phyloP scores from a whole-genome alignment of 2,329 filamentous ascomycete species.

The Epichloe brachyelytri region DNA sequence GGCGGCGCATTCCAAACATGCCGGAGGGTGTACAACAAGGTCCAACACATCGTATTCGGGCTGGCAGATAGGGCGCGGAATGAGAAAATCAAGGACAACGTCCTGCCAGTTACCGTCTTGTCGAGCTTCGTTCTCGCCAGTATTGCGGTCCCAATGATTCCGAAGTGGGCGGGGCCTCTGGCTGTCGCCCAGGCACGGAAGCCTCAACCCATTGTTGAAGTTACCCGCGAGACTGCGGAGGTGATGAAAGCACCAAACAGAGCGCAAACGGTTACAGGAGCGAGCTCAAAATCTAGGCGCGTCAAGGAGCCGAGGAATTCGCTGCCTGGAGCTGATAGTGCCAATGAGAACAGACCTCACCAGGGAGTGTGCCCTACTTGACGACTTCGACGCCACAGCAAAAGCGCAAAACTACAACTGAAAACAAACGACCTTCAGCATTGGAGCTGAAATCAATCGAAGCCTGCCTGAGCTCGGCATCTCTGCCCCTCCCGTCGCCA shows the following conservation, averaged over 20 bases:
- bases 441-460: constrained; percentile 43
- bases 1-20: constrained; percentile 71
- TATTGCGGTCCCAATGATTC: constrained; percentile 60
- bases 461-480: constrained; percentile 54
- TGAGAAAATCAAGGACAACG: constrained; percentile 72
- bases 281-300: constrained; percentile 37
- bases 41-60: constrained; percentile 78
- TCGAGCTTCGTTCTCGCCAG: constrained; percentile 70
- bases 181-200: constrained; percentile 73
- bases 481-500: constrained; percentile 50
- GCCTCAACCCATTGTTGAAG: constrained; percentile 36
- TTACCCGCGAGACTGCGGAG: constrained; percentile 22
- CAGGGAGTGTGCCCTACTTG: constrained; percentile 13
- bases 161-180: constrained; percentile 66
- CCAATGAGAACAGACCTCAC: constrained; percentile 15
- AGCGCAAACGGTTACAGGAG: constrained; percentile 52
- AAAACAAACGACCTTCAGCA: constrained; percentile 32
- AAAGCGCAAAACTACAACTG: constrained; percentile 20
- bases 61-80: constrained; percentile 53
- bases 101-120: constrained; percentile 66
- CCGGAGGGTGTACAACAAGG: constrained; percentile 74
- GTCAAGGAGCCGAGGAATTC: constrained; percentile 31
- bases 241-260: constrained; percentile 38
- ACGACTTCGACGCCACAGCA: constrained; percentile 11
- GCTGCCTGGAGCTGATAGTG: constrained; percentile 23